Evolutionary conservation across 495 filamentous ascomycete genomes (phyloP).

Genomic region (Bathelium albidoporum): DNA sequence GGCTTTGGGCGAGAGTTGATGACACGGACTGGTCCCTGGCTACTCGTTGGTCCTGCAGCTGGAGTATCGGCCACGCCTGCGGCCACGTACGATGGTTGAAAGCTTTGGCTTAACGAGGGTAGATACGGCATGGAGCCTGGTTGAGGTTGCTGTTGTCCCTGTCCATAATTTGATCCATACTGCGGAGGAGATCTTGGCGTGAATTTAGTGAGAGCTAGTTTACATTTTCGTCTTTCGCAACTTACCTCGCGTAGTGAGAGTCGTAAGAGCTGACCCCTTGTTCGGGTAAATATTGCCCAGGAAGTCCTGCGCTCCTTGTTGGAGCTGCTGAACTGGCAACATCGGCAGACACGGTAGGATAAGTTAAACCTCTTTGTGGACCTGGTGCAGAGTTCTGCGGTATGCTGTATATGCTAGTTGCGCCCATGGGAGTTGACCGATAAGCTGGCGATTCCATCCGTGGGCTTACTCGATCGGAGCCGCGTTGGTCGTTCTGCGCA

Average conservation of each 20-base stretch:
- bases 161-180: neutral
- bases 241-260: neutral
- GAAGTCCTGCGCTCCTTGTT: neutral
- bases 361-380: neutral
- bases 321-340: neutral
- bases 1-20: slow-evolving; percentile 72
- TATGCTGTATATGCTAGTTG: neutral
- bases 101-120: neutral
- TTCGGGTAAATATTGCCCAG: neutral
- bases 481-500: neutral
- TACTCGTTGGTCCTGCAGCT: slow-evolving; percentile 22
- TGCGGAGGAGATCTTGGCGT: neutral
- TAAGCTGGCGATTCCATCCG: neutral
- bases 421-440: neutral
- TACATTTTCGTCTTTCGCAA: neutral
- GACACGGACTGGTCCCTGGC: slow-evolving; percentile 42
- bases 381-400: neutral
- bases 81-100: neutral
- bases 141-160: neutral
- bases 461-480: neutral
- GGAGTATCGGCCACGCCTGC: neutral
- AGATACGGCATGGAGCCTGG: neutral
- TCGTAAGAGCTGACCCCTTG: neutral
- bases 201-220: neutral
- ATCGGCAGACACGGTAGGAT: neutral